These are phyloP conservation scores for Corymbia citriodora DNA, from an alignment of 441 rosid genomes.

Conservation along the genomic window DNA sequence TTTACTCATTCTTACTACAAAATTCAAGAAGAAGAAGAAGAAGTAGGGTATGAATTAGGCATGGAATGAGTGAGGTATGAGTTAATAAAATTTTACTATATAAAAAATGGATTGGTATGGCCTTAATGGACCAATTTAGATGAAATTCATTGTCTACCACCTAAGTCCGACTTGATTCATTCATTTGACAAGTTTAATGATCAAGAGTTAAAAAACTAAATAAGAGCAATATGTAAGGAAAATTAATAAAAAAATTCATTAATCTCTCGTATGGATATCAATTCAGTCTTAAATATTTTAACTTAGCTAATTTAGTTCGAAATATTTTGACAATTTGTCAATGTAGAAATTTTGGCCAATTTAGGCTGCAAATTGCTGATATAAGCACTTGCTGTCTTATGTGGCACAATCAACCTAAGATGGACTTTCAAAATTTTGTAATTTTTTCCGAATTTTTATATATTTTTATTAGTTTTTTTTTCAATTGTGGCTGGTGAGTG, in stretches of 20 bases:
- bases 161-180: background rate
- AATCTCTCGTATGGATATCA: background rate
- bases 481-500: background rate
- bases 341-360: background rate
- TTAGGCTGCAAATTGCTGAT: background rate
- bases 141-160: background rate
- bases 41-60: too few relatives aligned
- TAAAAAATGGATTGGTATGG: background rate
- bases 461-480: background rate
- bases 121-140: background rate
- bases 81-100: background rate
- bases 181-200: background rate
- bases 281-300: background rate
- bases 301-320: background rate
- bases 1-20: background rate
- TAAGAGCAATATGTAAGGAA: background rate
- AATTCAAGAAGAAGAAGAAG: background rate
- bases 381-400: fast-evolving
- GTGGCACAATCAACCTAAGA: background rate
- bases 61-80: background rate
- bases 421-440: too few relatives aligned
- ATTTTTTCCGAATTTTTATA: background rate
- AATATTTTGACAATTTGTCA: background rate
- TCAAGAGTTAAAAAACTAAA: background rate
- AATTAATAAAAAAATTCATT: background rate